A percentile compares a stretch with the other conserved stretches of the same genome.
Evolutionary conservation across 78 protist species (phyloP).

Genomic region (Anaeramoeba flamelloides): DNA sequence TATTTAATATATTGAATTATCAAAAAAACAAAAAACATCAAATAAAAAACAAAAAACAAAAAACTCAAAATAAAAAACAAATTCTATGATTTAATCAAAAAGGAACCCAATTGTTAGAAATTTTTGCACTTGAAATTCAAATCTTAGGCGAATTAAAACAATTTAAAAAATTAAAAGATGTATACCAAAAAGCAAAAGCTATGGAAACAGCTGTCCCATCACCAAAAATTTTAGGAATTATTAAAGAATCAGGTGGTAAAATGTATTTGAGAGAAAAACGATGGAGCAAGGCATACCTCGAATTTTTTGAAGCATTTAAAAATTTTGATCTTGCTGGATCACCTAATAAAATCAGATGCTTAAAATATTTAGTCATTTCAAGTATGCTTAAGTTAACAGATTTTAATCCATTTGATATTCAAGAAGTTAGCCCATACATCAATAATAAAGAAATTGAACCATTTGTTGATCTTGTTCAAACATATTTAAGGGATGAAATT

Average conservation of each 20-base stretch:
- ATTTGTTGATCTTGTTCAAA: conserved; percentile 58
- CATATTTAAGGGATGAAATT: conserved; percentile 37
- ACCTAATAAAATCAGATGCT: conserved; percentile 60
- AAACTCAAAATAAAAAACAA: too few species aligned
- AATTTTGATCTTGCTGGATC: conserved; percentile 78
- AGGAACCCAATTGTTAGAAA: conserved; percentile 72
- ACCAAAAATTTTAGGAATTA: conserved; percentile 83
- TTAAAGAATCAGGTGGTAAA: conserved; percentile 79
- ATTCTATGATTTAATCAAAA: too few species aligned
- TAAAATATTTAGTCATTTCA: conserved; percentile 67
- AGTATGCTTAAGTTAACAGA: conserved; percentile 59
- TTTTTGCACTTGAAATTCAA: conserved; percentile 85
- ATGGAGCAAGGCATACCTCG: conserved; percentile 66
- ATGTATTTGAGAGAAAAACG: conserved; percentile 72
- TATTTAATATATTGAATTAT: too few species aligned
- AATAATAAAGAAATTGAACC: conserved; percentile 77
- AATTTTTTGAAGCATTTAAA: conserved; percentile 93
- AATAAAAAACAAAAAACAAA: too few species aligned
- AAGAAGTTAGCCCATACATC: conserved; percentile 78
- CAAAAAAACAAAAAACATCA: too few species aligned
- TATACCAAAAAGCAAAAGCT: conserved; percentile 33
- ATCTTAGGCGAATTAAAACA: conserved; percentile 61
- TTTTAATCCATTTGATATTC: conserved; percentile 78
- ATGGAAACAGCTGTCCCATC: conserved; percentile 74
- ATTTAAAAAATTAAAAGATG: conserved; percentile 52